These are phyloP conservation scores for Aspergillus aculeatinus DNA, from an alignment of 2,329 filamentous ascomycete genomes.

Conservation along the genomic window DNA sequence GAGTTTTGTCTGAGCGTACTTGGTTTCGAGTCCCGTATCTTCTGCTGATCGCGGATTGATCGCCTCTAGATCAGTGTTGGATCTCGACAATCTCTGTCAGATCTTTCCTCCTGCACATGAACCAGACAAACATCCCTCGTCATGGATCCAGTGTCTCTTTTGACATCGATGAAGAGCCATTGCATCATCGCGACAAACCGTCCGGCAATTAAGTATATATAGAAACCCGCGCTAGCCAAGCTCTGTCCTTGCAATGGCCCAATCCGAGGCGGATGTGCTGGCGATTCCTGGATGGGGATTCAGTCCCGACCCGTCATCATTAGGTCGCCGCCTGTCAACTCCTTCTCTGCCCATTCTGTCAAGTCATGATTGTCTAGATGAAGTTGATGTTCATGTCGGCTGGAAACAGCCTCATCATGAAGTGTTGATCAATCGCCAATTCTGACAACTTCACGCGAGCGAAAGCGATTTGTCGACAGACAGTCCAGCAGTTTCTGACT, in stretches of 20 bases:
- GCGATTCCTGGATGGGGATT: slow-evolving; percentile 3
- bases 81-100: not conserved
- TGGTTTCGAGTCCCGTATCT: not conserved
- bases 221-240: slow-evolving; percentile 5
- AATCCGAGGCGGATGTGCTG: slow-evolving; percentile 8
- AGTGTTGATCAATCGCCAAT: no score
- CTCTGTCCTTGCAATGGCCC: slow-evolving; percentile 3
- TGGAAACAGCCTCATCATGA: no score
- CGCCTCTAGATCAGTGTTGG: not conserved
- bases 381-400: not conserved
- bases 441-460: no score
- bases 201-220: slow-evolving; percentile 1
- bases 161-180: not conserved
- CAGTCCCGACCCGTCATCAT: slow-evolving; percentile 3
- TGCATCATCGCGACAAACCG: slow-evolving; percentile 5
- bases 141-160: not conserved
- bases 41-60: not conserved
- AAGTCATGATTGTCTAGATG: not conserved
- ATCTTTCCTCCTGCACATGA: not conserved
- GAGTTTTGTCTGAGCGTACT: not conserved
- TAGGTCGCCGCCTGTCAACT: slow-evolving; percentile 1
- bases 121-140: not conserved
- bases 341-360: not conserved
- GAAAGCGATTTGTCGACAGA: not conserved
- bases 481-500: not conserved